Evolutionary conservation across 306 rosid genomes (phyloP).

Genomic region (Erythrophleum fordii): DNA sequence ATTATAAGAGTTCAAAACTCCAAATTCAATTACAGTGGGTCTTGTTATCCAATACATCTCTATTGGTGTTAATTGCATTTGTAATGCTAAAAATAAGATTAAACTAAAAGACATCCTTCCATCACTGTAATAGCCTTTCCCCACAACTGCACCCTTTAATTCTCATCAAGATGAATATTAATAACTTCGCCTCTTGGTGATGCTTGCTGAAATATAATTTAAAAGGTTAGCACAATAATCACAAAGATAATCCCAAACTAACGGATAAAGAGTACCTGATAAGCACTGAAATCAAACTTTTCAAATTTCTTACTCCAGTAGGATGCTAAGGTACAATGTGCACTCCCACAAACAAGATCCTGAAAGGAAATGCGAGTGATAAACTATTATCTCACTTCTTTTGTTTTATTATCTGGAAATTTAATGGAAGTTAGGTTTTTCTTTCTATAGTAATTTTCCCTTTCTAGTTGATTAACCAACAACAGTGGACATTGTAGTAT

Average conservation of each 20-base stretch:
- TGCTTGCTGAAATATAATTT: conserved; percentile 55
- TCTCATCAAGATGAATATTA: conserved; percentile 62
- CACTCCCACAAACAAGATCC: conserved; percentile 80
- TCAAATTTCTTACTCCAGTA: conserved; percentile 77
- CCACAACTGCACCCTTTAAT: conserved; percentile 64
- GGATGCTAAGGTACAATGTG: conserved; percentile 69
- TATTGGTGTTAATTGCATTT: not conserved
- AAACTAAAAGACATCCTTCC: conserved; percentile 70
- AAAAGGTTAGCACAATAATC: not conserved
- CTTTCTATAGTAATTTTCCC: not conserved
- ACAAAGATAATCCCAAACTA: conserved; percentile 20
- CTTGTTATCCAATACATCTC: not conserved
- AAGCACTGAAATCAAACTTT: conserved; percentile 68
- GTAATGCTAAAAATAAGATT: conserved; percentile 16
- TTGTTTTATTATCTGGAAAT: not conserved
- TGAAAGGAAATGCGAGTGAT: conserved; percentile 16
- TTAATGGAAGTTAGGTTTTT: not conserved
- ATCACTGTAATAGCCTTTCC: conserved; percentile 75
- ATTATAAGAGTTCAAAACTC: not conserved
- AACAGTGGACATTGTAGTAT: not conserved
- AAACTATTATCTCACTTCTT: not conserved
- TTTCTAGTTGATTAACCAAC: not conserved
- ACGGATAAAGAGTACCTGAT: conserved; percentile 48
- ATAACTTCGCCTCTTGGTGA: conserved; percentile 77
- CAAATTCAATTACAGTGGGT: not conserved